A percentile compares a stretch with the other conserved stretches of the same genome.
Conservation (phyloP, 345 rosid species). For the Populus davidiana region DNA sequence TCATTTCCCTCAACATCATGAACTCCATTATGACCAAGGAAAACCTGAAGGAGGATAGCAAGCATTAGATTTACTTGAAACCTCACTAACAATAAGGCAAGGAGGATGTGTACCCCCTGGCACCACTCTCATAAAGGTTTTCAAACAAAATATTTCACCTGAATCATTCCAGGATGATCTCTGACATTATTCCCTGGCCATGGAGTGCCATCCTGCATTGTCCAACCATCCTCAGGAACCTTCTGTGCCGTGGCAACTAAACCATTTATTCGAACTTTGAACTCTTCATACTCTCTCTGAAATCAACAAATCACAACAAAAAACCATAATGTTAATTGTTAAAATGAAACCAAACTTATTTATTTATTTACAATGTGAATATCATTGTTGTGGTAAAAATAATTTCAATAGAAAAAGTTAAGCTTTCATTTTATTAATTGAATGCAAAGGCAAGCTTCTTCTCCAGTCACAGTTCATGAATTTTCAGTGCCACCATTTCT, state of each 20-base stretch:
- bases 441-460: constrained; percentile 1
- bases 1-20: constrained; percentile 69
- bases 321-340: background rate
- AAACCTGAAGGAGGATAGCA: constrained; percentile 46
- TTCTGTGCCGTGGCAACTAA: constrained; percentile 77
- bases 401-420: background rate
- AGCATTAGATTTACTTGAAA: constrained; percentile 4
- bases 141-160: constrained; percentile 42
- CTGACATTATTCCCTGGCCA: constrained; percentile 91
- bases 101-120: background rate
- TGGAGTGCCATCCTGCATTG: constrained; percentile 92
- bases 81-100: background rate
- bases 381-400: background rate
- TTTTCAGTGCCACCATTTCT: background rate
- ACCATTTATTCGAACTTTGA: constrained; percentile 73
- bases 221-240: constrained; percentile 97
- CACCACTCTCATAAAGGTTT: background rate
- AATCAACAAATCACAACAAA: constrained; percentile 13
- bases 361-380: background rate
- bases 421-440: background rate
- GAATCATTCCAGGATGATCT: constrained; percentile 97
- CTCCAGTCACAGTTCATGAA: background rate
- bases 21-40: constrained; percentile 75
- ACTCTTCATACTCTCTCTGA: constrained; percentile 87
- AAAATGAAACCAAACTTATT: constrained; percentile 2